A percentile compares a stretch with the other conserved stretches of the same genome.
Evolutionary conservation across 768 basidiomycete genomes (phyloP).

Genomic region (Lentinus tigrinus): DNA sequence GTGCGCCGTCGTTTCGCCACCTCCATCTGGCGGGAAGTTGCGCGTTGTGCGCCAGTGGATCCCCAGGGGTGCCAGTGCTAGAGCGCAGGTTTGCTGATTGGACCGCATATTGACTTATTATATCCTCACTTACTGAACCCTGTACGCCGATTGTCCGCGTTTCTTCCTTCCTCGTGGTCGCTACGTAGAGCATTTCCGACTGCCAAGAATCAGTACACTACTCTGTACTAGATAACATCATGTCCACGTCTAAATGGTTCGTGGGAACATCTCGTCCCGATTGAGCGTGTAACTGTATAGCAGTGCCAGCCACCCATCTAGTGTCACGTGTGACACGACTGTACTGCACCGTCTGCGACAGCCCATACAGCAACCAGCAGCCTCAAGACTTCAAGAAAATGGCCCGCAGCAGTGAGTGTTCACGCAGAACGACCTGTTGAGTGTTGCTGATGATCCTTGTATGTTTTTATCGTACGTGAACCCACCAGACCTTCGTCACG

Average conservation of each 20-base stretch:
- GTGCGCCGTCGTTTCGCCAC: slow-evolving; percentile 3
- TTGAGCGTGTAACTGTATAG: slow-evolving; percentile 19
- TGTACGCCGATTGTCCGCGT: background rate
- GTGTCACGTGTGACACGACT: slow-evolving; percentile 23
- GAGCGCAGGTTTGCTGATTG: slow-evolving; percentile 35
- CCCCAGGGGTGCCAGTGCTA: slow-evolving; percentile 13
- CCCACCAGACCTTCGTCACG: slow-evolving; percentile 72
- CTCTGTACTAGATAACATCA: slow-evolving; percentile 9
- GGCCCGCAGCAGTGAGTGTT: slow-evolving; percentile 71
- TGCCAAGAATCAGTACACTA: slow-evolving; percentile 8
- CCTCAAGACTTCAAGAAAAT: slow-evolving; percentile 68
- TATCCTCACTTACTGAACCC: slow-evolving; percentile 9
- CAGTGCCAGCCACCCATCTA: slow-evolving; percentile 16
- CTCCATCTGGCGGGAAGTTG: slow-evolving; percentile 26
- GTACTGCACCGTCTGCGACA: slow-evolving; percentile 17
- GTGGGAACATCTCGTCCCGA: slow-evolving; percentile 7
- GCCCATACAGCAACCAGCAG: slow-evolving; percentile 22
- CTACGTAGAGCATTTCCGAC: background rate
- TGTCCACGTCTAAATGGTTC: background rate
- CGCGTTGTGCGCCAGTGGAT: slow-evolving; percentile 51
- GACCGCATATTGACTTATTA: slow-evolving; percentile 13
- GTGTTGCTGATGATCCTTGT: slow-evolving; percentile 7
- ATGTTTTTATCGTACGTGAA: background rate
- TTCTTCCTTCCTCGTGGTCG: background rate
- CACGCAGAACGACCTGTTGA: background rate